These are phyloP conservation scores for Trichoderma guizhouense DNA, from an alignment of 2,329 filamentous ascomycete species.

Conservation along the genomic window DNA sequence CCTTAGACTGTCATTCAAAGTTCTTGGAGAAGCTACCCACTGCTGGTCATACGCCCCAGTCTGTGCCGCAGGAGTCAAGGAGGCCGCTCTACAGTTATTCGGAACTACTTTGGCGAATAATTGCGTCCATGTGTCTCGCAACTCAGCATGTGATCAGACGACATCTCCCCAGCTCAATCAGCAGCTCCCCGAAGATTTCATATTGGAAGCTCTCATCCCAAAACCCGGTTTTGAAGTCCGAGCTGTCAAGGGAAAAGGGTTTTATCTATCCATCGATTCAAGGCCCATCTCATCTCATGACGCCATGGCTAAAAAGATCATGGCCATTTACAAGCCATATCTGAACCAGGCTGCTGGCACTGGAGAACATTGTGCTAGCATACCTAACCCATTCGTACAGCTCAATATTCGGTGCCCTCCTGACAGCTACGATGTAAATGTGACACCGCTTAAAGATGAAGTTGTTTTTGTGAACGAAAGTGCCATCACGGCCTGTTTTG, in stretches of 20 bases:
- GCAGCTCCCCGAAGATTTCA: slow-evolving; percentile 25
- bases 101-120: slow-evolving; percentile 54
- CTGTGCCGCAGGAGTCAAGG: slow-evolving; percentile 44
- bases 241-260: slow-evolving; percentile 44
- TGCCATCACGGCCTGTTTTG: slow-evolving; percentile 44
- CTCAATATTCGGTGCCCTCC: slow-evolving; percentile 61
- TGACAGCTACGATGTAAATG: slow-evolving; percentile 66
- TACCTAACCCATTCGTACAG: slow-evolving; percentile 58
- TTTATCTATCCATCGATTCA: slow-evolving; percentile 66
- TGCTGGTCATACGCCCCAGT: slow-evolving; percentile 62
- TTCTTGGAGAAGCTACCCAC: slow-evolving; percentile 52
- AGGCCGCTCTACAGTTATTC: slow-evolving; percentile 61
- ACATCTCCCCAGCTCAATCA: not conserved
- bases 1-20: slow-evolving; percentile 58
- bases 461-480: slow-evolving; percentile 62
- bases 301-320: slow-evolving; percentile 59
- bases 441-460: slow-evolving; percentile 70
- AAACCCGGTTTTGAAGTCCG: slow-evolving; percentile 43
- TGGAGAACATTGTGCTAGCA: slow-evolving; percentile 25
- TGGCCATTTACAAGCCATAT: slow-evolving; percentile 49
- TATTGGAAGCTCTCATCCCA: slow-evolving; percentile 58
- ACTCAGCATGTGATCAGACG: not conserved
- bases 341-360: slow-evolving; percentile 35
- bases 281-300: slow-evolving; percentile 57
- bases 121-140: slow-evolving; percentile 42